Conservation (phyloP, 2,329 filamentous ascomycete genomes). For the Fonsecaea erecta region DNA sequence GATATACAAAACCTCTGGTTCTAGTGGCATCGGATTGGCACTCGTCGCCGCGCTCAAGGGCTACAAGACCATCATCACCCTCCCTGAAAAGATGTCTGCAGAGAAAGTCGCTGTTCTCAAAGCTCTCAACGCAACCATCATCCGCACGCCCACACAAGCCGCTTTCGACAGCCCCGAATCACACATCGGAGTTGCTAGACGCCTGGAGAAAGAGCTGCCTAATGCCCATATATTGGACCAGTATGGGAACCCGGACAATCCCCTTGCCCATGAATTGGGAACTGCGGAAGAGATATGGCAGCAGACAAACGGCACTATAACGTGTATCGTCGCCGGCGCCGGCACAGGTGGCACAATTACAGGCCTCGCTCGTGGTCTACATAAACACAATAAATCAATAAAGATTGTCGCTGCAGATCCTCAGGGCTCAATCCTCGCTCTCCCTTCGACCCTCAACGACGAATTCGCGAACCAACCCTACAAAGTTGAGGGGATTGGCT, state of each 20-base stretch:
- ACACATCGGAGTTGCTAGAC: constrained; percentile 91
- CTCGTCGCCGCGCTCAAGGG: constrained; percentile 92
- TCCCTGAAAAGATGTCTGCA: constrained; percentile 98
- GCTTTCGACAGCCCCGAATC: constrained; percentile 94
- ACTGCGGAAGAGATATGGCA: constrained; percentile 96
- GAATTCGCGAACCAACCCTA: constrained; percentile 81
- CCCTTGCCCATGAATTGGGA: constrained; percentile 87
- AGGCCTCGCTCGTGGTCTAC: constrained; percentile 80
- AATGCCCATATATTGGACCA: constrained; percentile 98
- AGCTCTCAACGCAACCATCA: constrained; percentile 94
- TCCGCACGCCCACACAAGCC: constrained; percentile 93
- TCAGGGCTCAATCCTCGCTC: constrained; percentile 84
- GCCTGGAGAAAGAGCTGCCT: constrained; percentile 91
- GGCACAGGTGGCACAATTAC: constrained; percentile 96
- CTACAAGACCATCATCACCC: constrained; percentile 97
- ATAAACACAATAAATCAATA: constrained; percentile 82
- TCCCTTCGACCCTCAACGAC: constrained; percentile 79
- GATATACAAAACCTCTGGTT: constrained; percentile 1
- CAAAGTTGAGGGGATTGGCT: constrained; percentile 98
- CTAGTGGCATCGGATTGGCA: constrained; percentile 85
- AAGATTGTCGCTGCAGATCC: constrained; percentile 94
- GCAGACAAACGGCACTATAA: constrained; percentile 83
- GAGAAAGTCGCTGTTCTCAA: constrained; percentile 96
- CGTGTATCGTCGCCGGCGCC: constrained; percentile 84
- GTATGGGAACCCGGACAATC: constrained; percentile 90